Evolutionary conservation across 768 basidiomycete species (phyloP).

Genomic region (Ramaria sp.): DNA sequence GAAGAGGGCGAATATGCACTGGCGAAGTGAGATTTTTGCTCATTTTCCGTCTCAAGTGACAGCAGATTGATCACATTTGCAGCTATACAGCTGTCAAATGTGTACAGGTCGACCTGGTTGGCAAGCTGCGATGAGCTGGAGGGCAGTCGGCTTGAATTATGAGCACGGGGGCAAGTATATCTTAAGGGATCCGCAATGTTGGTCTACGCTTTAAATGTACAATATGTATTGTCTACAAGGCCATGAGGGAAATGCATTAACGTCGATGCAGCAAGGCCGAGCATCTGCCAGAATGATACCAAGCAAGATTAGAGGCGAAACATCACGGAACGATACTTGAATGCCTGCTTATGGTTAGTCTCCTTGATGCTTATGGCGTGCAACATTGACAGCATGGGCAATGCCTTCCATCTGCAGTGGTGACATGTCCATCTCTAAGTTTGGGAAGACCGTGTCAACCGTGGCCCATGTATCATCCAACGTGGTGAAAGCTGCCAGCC

Average conservation of each 20-base stretch:
- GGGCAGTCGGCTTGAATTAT: background rate
- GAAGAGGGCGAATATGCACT: too few species aligned
- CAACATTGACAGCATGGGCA: background rate
- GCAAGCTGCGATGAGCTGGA: constrained; percentile 12
- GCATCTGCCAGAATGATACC: too few species aligned
- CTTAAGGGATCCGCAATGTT: background rate
- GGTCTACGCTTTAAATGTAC: too few species aligned
- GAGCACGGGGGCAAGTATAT: background rate
- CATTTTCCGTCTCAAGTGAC: too few species aligned
- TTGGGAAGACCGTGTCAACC: background rate
- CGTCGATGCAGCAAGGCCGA: too few species aligned
- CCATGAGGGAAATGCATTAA: too few species aligned
- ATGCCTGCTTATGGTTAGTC: background rate
- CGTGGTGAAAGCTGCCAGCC: background rate
- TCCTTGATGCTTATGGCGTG: background rate
- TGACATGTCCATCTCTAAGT: background rate
- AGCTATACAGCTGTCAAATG: constrained; percentile 63
- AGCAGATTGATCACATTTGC: background rate
- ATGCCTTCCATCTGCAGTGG: background rate
- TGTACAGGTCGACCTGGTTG: constrained; percentile 52
- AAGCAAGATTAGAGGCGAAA: too few species aligned
- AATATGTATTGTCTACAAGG: too few species aligned
- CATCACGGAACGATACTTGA: background rate
- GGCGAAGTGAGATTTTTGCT: too few species aligned
- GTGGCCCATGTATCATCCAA: background rate